Evolutionary conservation across 1,139 yeast species (phyloP), one percentile per base, ranked within the genome.

Genomic region (Yamadazyma membranifaciens): DNA sequence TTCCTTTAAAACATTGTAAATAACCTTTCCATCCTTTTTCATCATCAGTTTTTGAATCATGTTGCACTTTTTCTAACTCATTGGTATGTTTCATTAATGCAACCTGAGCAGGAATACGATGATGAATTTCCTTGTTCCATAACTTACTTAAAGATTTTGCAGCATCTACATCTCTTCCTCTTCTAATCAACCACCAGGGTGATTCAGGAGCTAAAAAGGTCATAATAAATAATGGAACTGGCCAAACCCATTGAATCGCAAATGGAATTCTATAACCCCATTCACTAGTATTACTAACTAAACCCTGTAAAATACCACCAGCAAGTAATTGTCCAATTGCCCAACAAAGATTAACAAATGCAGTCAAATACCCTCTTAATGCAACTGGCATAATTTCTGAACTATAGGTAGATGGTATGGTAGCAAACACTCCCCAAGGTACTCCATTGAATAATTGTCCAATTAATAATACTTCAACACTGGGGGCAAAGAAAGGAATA

Each of bases 251-350:
- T 41, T 57, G 61, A 14, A 57, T 35, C 4, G 58, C 59, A 40
- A 55, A 56, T 9, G 60, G 60, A 14, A 55, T 52, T 31, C 55
- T 44, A 44, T 51, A 56, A 4, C 55, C 47, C 56, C 56, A 54
- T 36, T 54, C 41, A n/a, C 52, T 47, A 7, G 41, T 31, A 41
- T 51, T 46, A 36, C 36, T 39, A 6, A 55, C 54, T 32, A 57
- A 45, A 4, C 54, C 61, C 45, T 55, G 45, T 33, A 59, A 50
- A 6, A 57, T 59, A 22, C 62, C 62, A 31, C 59, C 60, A 32
- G 62, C 56, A 33, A 60, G 45, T 41, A 60, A 59, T 43, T 60
- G 64, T 31, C 65, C 65, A 37, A 54, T 55, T 36, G 61, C 65
- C 64, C 64, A 60, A 45, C 62, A 58, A 48, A 59, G 47, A 44